Base-by-base conservation (phyloP, 1,284 basidiomycete species). In the Phenoliferia sp. region DNA sequence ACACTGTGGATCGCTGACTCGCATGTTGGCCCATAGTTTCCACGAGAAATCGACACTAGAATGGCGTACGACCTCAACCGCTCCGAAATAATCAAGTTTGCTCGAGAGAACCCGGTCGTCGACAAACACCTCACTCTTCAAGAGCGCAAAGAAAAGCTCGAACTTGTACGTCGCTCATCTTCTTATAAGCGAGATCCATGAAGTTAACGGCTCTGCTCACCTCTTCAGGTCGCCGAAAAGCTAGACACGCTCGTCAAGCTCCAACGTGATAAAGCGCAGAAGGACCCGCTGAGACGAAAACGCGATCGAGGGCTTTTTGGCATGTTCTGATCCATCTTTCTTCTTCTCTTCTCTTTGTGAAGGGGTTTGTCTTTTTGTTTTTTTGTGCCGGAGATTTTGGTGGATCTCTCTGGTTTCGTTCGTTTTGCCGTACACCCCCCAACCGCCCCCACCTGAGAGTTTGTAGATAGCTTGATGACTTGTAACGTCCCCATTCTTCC, bases 101-200 rank as follows among this genome's bases (percentile, higher is more conserved):
- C 96, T 0, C 84, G 91, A 33, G 94, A 99, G 82, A 99, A 99
- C 77, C 95, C 94, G 1, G 81, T 81, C 33, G 86, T 99, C 64
- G 83, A 87, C 72, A 83, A 83, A 64, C 96, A 99, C 78, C 83
- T 99, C n/a, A 94, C 99, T 71, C 80, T 99, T 54, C 96, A 99
- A 78, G 92, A 95, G 68, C 84, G 94, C 39, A 99, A 98, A 77
- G 94, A 98, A 77, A 98, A 97, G 80, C 83, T 99, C n/a, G 94
- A 97, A 78, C 88, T 94, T 84, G 92, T 90, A 70, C 73, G 79
- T 29, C 6, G 28, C 33, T 58, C 39, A 28, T 29, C 60, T 54
- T 22, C 12, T 2, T 22, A 33, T 58, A 36, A 3, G 48, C 35
- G 22, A 19, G 28, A 22, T 26, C 66, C 34, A 33, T 33, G 34